Conservation (phyloP, 768 basidiomycete species). For the Tulasnella calospora region DNA sequence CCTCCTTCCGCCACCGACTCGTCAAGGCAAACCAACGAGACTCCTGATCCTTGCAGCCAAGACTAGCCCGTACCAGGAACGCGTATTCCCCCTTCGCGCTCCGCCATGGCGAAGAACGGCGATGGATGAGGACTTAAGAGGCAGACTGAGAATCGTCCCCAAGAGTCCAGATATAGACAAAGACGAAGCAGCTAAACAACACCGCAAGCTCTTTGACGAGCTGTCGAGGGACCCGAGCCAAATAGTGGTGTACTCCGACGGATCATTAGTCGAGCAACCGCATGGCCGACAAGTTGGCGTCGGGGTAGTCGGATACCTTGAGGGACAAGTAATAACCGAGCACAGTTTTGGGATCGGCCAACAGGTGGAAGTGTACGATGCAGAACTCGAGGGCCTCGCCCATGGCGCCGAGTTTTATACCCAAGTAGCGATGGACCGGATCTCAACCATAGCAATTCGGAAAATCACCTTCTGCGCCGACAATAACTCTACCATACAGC, state of each 20-base stretch:
- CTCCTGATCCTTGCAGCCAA: not conserved
- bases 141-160: not conserved
- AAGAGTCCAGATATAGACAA: not conserved
- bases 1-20: not conserved
- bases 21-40: not conserved
- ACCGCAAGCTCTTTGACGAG: no score
- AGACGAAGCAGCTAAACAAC: slow-evolving; percentile 15
- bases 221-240: not conserved
- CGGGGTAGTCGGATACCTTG: not conserved
- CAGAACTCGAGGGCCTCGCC: slow-evolving; percentile 11
- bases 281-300: slow-evolving; percentile 18
- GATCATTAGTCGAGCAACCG: slow-evolving; percentile 12
- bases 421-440: not conserved
- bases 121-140: not conserved
- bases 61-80: not conserved
- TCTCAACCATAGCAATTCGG: no score
- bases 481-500: no score
- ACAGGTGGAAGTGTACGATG: not conserved
- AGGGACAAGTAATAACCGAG: slow-evolving; percentile 2
- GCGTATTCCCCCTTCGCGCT: not conserved
- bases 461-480: no score
- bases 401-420: not conserved
- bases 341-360: not conserved
- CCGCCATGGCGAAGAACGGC: not conserved
- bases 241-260: slow-evolving; percentile 27